Evolutionary conservation across 139 green algal species (phyloP).

Genomic region (Chlorella sp.): DNA sequence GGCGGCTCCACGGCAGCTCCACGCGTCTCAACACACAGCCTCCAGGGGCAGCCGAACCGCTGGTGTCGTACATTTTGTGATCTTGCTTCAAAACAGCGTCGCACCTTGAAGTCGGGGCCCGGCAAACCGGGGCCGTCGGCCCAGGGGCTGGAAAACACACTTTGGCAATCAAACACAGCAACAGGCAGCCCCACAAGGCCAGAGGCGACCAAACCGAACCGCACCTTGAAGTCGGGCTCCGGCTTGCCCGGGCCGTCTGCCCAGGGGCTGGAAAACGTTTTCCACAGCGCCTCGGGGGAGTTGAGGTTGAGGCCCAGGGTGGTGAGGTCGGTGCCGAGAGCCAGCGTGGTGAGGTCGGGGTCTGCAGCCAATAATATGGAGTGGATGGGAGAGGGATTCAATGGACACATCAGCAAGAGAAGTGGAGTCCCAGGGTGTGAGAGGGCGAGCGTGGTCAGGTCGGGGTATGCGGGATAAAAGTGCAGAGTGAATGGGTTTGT

Average conservation of each 20-base stretch:
- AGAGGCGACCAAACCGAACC: background rate
- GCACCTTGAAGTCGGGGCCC: constrained; percentile 88
- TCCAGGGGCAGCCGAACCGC: too few relatives aligned
- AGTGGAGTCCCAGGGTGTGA: too few relatives aligned
- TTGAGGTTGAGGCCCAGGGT: constrained; percentile 86
- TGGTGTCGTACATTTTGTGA: too few relatives aligned
- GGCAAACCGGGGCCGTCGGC: constrained; percentile 72
- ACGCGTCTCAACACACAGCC: too few relatives aligned
- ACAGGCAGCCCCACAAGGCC: too few relatives aligned
- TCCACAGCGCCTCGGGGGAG: constrained; percentile 74
- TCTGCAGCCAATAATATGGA: constrained; percentile 92
- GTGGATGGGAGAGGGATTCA: too few relatives aligned
- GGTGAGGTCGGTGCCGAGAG: constrained; percentile 96
- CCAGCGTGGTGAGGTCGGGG: constrained; percentile 93
- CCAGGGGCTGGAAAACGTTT: constrained; percentile 87
- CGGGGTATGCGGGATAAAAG: constrained; percentile 32
- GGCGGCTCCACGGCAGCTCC: too few relatives aligned
- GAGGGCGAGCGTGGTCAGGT: constrained; percentile 88
- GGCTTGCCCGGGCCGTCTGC: constrained; percentile 73
- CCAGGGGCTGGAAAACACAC: constrained; percentile 87
- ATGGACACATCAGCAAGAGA: too few relatives aligned
- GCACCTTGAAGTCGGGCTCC: constrained; percentile 89
- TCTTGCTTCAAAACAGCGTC: too few relatives aligned
- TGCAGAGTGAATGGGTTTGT: background rate
- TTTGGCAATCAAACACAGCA: too few relatives aligned